A percentile compares a stretch with the other conserved stretches of the same genome.
Conservation (phyloP, 1,284 basidiomycete genomes). For the Schizophyllum commune region DNA sequence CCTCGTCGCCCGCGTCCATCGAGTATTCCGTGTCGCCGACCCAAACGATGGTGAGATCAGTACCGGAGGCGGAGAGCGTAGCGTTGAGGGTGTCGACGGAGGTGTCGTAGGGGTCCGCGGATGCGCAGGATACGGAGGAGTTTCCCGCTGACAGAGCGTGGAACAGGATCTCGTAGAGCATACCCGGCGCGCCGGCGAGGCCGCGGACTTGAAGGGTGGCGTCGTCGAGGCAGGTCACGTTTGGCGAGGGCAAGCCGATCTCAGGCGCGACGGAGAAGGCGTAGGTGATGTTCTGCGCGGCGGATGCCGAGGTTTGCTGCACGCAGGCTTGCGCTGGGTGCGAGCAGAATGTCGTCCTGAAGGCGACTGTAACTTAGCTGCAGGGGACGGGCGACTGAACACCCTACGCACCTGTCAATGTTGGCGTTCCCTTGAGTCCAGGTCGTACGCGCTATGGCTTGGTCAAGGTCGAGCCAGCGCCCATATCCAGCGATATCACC, state of each 20-base stretch:
- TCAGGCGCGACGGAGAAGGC: constrained; percentile 43
- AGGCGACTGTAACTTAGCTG: constrained; percentile 1
- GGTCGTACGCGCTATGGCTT: constrained; percentile 44
- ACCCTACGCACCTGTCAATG: no score
- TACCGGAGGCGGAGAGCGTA: constrained; percentile 36
- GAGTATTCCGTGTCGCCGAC: constrained; percentile 64
- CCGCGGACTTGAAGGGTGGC: constrained; percentile 51
- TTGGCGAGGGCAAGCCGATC: constrained; percentile 43
- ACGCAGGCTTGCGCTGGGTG: constrained; percentile 52
- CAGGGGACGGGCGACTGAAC: no score
- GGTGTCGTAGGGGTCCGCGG: constrained; percentile 16
- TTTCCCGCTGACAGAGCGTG: constrained; percentile 30
- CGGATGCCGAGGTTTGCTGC: constrained; percentile 33
- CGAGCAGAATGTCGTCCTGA: constrained; percentile 64
- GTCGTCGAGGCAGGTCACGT: constrained; percentile 51
- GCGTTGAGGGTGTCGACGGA: constrained; percentile 37
- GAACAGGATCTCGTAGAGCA: constrained; percentile 63
- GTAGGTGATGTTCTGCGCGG: constrained; percentile 31
- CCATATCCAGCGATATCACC: constrained; percentile 40
- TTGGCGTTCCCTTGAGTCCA: constrained; percentile 46
- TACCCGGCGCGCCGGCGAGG: constrained; percentile 43
- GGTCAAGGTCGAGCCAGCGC: constrained; percentile 65
- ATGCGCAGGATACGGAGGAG: constrained; percentile 23
- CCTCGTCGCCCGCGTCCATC: constrained; percentile 49
- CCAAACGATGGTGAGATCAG: constrained; percentile 58